phyloP scores from a whole-genome alignment of 371 early-diverging fungal species.

The Parasitella parasitica region DNA sequence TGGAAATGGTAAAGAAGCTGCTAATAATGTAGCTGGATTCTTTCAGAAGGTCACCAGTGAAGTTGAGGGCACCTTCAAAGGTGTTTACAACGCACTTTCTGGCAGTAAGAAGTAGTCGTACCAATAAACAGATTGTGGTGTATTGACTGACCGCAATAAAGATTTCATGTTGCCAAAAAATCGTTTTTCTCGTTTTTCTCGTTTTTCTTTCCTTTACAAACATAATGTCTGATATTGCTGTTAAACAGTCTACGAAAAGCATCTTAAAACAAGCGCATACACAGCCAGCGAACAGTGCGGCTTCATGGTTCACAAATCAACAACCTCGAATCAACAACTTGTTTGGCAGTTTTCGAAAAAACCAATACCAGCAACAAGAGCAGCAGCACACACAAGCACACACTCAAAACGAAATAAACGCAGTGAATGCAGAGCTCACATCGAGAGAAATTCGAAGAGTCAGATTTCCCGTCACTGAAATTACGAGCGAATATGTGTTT shows the following conservation, averaged over 20 bases:
- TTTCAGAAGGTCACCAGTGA: background rate
- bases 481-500: slow-evolving; percentile 55
- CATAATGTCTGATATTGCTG: slow-evolving; percentile 5
- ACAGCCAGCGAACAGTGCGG: background rate
- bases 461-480: slow-evolving; percentile 49
- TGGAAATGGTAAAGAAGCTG: slow-evolving; percentile 6
- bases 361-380: background rate
- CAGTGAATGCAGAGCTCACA: slow-evolving; percentile 20
- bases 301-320: slow-evolving; percentile 11
- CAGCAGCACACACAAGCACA: background rate
- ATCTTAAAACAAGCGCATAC: slow-evolving; percentile 5
- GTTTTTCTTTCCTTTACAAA: background rate
- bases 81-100: background rate
- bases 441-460: slow-evolving; percentile 53
- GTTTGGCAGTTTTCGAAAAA: slow-evolving; percentile 7
- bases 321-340: slow-evolving; percentile 6
- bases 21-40: background rate
- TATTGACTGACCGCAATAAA: background rate
- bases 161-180: too few species aligned
- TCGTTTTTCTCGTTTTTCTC: background rate
- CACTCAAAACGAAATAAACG: background rate
- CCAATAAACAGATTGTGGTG: background rate
- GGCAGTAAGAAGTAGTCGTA: background rate
- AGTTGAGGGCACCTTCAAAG: slow-evolving; percentile 6
- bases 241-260: slow-evolving; percentile 5